Conservation (phyloP, 192 early-diverging fungal species). For the Chytriomyces sp. region DNA sequence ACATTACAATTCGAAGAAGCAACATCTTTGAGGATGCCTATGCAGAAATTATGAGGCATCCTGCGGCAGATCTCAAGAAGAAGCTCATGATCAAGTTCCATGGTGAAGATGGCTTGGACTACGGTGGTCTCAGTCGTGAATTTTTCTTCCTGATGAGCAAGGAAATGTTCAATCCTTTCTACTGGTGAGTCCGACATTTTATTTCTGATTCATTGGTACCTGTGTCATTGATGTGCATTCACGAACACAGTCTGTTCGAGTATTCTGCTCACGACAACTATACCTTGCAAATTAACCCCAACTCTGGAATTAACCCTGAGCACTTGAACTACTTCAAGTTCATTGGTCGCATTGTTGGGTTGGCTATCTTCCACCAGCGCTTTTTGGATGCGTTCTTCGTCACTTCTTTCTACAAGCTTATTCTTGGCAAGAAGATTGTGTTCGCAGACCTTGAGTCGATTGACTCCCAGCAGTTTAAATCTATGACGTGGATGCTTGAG, state of each 20-base stretch:
- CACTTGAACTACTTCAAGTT: conserved; percentile 99
- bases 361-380: conserved; percentile 96
- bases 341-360: conserved; percentile 94
- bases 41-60: conserved; percentile 93
- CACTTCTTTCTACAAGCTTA: conserved; percentile 95
- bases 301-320: conserved; percentile 93
- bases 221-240: neutral
- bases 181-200: conserved; percentile 32
- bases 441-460: conserved; percentile 93
- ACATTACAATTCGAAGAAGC: conserved; percentile 87
- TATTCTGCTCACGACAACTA: conserved; percentile 98
- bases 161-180: conserved; percentile 98
- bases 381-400: conserved; percentile 97
- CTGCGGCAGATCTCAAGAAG: conserved; percentile 90
- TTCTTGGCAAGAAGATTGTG: conserved; percentile 86
- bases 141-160: conserved; percentile 98
- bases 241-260: conserved; percentile 84
- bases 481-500: conserved; percentile 93
- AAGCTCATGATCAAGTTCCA: conserved; percentile 98
- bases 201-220: neutral
- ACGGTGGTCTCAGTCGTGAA: conserved; percentile 95
- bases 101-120: conserved; percentile 98
- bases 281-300: conserved; percentile 96
- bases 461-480: conserved; percentile 89
- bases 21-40: conserved; percentile 96